These are phyloP conservation scores for Tardiomyces digboiensis DNA, from an alignment of 1,139 yeast genomes.

Conservation along the genomic window DNA sequence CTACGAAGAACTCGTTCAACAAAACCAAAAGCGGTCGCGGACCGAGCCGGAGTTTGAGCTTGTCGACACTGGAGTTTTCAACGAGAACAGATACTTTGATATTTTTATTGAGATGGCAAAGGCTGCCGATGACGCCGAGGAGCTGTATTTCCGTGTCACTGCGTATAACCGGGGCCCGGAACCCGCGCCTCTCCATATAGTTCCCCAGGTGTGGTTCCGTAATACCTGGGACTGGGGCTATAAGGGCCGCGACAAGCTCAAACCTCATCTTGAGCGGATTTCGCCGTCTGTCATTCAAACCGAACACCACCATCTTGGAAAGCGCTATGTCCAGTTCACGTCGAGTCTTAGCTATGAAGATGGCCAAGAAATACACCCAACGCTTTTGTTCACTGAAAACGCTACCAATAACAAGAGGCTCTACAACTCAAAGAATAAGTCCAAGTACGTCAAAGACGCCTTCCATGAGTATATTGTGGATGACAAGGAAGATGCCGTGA, in stretches of 20 bases:
- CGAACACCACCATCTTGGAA: conserved; percentile 65
- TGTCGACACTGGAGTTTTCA: conserved; percentile 66
- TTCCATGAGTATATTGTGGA: conserved; percentile 79
- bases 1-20: conserved; percentile 63
- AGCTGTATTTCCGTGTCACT: conserved; percentile 72
- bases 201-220: conserved; percentile 82
- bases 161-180: conserved; percentile 82
- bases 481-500: conserved; percentile 48
- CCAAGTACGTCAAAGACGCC: conserved; percentile 71
- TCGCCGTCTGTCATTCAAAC: conserved; percentile 44
- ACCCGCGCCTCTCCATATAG: conserved; percentile 78
- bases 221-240: conserved; percentile 92
- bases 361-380: conserved; percentile 64
- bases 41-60: conserved; percentile 63
- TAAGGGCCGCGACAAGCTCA: conserved; percentile 18
- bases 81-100: conserved; percentile 79
- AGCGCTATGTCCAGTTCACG: conserved; percentile 64
- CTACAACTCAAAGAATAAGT: conserved; percentile 48
- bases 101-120: conserved; percentile 90
- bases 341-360: conserved; percentile 34
- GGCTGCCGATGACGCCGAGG: conserved; percentile 73
- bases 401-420: conserved; percentile 70
- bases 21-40: conserved; percentile 58
- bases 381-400: conserved; percentile 76
- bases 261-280: conserved; percentile 42